Conservation (phyloP, 345 rosid genomes). For the Passiflora organensis region DNA sequence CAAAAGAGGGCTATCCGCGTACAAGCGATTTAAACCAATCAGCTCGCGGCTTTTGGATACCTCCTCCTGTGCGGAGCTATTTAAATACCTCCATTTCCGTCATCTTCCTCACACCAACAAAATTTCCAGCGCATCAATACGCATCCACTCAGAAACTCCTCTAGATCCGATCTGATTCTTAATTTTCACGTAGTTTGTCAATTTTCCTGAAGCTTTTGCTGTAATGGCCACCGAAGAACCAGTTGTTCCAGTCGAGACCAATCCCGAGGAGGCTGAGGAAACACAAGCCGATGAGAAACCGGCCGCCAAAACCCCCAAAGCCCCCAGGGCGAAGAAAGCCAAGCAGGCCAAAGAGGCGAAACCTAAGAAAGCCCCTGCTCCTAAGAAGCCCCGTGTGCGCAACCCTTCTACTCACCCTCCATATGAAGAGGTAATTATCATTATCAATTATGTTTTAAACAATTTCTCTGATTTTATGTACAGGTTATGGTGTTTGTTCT, state of each 20-base stretch:
- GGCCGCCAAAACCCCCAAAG: not conserved
- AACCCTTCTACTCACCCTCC: conserved; percentile 51
- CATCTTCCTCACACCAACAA: not conserved
- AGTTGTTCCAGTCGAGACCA: conserved; percentile 27
- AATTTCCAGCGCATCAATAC: not conserved
- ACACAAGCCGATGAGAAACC: conserved; percentile 35
- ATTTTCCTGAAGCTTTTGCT: not conserved
- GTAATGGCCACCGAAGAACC: conserved; percentile 55
- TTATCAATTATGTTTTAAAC: too few relatives aligned
- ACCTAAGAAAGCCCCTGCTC: conserved; percentile 39
- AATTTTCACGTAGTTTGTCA: not conserved
- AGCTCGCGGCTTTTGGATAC: conserved; percentile 33
- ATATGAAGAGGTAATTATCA: conserved; percentile 52
- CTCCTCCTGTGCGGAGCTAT: conserved; percentile 43
- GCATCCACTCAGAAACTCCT: too few relatives aligned
- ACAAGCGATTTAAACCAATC: conserved; percentile 40
- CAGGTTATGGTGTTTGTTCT: not conserved
- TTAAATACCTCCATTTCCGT: conserved; percentile 37
- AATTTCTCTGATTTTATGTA: not conserved
- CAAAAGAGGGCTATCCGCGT: conserved; percentile 43
- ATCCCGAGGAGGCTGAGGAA: conserved; percentile 13
- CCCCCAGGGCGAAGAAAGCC: conserved; percentile 28
- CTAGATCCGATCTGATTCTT: conserved; percentile 14
- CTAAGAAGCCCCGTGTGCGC: conserved; percentile 31
- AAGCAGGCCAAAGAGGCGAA: conserved; percentile 52